phyloP scores from a whole-genome alignment of 257 asterid genomes.

The Avicennia marina region DNA sequence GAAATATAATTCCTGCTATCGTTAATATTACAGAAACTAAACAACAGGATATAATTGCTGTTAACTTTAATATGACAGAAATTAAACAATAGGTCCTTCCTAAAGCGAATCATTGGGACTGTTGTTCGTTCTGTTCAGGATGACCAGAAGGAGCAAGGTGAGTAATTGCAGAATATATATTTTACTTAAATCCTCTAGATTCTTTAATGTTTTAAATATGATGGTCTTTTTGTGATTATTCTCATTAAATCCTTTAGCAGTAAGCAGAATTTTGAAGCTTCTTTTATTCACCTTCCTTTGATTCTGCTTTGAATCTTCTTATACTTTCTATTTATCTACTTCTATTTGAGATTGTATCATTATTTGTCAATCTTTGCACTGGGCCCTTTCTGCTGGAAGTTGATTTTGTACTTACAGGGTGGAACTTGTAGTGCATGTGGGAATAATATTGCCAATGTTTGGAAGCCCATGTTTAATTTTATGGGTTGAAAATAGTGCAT shows the following conservation, averaged over 20 bases:
- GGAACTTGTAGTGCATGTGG: not conserved
- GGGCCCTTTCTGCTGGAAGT: not conserved
- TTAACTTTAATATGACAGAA: conserved; percentile 51
- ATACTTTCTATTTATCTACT: not conserved
- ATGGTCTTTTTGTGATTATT: not conserved
- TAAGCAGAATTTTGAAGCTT: not conserved
- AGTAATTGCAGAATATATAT: conserved; percentile 20
- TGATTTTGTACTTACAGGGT: not conserved
- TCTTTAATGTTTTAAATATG: not conserved
- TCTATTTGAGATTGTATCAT: not conserved
- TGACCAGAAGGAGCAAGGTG: conserved; percentile 94
- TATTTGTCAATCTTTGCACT: not conserved
- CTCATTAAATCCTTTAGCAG: not conserved
- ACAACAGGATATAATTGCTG: conserved; percentile 6
- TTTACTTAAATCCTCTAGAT: not conserved
- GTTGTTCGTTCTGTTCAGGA: conserved; percentile 97
- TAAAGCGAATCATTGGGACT: conserved; percentile 85
- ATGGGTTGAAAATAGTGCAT: too few relatives aligned
- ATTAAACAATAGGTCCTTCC: conserved; percentile 63
- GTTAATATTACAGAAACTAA: not conserved
- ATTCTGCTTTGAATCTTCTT: not conserved
- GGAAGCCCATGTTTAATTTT: too few relatives aligned
- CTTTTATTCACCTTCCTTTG: not conserved
- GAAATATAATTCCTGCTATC: not conserved
- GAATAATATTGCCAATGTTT: not conserved